Conservation (phyloP, 495 filamentous ascomycete species). For the Lasiosphaeriaceae sp. region DNA sequence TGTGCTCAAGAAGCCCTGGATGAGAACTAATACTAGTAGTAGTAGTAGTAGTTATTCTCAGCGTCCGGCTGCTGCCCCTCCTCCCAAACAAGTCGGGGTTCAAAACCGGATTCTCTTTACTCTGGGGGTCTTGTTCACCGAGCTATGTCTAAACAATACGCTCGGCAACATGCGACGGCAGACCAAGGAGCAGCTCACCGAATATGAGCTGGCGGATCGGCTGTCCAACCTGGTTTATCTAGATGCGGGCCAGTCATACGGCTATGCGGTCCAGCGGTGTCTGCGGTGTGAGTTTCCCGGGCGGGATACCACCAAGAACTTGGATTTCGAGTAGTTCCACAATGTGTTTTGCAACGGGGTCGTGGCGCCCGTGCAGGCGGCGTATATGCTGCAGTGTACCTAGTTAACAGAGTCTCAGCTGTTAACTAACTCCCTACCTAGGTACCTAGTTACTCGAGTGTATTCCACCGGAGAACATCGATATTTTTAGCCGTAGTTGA, state of each 20-base stretch:
- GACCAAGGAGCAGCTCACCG: not conserved
- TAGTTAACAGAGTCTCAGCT: too few species aligned
- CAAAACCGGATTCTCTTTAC: slow-evolving; percentile 4
- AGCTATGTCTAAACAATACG: slow-evolving; percentile 1
- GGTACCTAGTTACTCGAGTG: too few species aligned
- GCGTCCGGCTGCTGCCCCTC: too few species aligned
- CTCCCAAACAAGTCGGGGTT: too few species aligned
- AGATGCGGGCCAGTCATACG: slow-evolving; percentile 3
- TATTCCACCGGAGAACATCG: too few species aligned
- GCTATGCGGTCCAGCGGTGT: slow-evolving; percentile 8
- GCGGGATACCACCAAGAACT: slow-evolving; percentile 3
- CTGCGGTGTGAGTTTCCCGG: slow-evolving; percentile 8
- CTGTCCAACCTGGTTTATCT: slow-evolving; percentile 3
- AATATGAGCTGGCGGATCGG: not conserved
- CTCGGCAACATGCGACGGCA: not conserved
- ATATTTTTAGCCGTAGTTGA: too few species aligned
- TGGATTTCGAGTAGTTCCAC: slow-evolving; percentile 4
- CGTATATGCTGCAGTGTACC: not conserved
- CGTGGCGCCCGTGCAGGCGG: not conserved
- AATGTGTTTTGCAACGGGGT: not conserved
- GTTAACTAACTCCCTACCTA: too few species aligned
- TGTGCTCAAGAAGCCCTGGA: too few species aligned
- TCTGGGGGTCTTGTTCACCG: slow-evolving; percentile 3
- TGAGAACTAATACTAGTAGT: too few species aligned
- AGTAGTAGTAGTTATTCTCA: too few species aligned